Percentiles rank a stretch among this genome's conserved stretches.
These are phyloP conservation scores for Harringtonia aguacate DNA, from an alignment of 2,329 filamentous ascomycete species.

Conservation along the genomic window DNA sequence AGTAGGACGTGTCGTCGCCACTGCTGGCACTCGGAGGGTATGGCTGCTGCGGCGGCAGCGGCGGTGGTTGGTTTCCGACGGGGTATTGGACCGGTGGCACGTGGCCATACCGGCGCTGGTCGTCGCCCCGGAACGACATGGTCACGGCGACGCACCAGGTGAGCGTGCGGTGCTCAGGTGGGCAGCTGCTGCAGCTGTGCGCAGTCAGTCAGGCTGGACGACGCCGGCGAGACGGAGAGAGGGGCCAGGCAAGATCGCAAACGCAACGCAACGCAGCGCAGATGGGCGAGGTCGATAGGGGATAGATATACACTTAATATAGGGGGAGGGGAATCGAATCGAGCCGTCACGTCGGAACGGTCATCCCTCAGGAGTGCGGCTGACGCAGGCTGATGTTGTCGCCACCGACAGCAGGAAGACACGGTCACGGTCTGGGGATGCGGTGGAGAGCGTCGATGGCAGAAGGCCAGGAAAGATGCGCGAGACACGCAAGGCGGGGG, in stretches of 20 bases:
- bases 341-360: background rate
- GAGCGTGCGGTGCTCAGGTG: background rate
- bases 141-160: constrained; percentile 4
- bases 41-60: constrained; percentile 4
- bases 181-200: background rate
- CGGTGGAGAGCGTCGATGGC: too few relatives aligned
- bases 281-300: too few relatives aligned
- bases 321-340: background rate
- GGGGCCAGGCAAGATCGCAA: too few relatives aligned
- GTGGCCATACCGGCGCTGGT: constrained; percentile 55
- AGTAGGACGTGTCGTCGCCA: constrained; percentile 54
- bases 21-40: constrained; percentile 2
- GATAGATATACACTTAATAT: too few relatives aligned
- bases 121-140: constrained; percentile 56
- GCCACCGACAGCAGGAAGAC: background rate
- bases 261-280: too few relatives aligned
- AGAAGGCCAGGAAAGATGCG: too few relatives aligned
- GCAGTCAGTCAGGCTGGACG: background rate
- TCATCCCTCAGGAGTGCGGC: background rate
- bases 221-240: background rate
- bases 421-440: too few relatives aligned
- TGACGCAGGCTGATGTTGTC: background rate
- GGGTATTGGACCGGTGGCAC: constrained; percentile 56
- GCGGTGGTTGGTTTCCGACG: constrained; percentile 27
- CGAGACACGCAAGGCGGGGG: too few relatives aligned